phyloP scores from a whole-genome alignment of 2,329 filamentous ascomycete genomes.

The Aspergillus texensis region DNA sequence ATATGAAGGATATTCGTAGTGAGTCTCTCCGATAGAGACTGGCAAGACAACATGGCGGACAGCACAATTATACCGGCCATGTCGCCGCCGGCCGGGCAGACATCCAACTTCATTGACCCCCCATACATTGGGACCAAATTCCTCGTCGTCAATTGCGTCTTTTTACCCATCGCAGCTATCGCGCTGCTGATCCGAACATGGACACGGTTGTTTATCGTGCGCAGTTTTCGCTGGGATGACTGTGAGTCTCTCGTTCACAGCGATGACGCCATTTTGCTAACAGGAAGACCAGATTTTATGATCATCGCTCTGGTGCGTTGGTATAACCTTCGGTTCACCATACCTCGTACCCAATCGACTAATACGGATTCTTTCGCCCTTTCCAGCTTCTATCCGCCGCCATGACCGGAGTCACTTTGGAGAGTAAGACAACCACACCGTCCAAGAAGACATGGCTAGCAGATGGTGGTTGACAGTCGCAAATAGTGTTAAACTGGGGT shows the following conservation, averaged over 20 bases:
- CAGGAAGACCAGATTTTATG: constrained; percentile 25
- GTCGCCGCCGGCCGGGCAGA: constrained; percentile 27
- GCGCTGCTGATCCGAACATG: constrained; percentile 26
- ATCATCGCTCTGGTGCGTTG: constrained; percentile 23
- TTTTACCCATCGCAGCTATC: constrained; percentile 27
- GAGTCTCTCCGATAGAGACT: constrained; percentile 4
- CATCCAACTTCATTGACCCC: constrained; percentile 32
- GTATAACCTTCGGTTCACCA: neutral
- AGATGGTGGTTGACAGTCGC: neutral
- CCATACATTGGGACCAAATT: constrained; percentile 24
- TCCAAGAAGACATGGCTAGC: neutral
- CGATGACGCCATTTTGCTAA: constrained; percentile 1
- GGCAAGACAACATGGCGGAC: constrained; percentile 16
- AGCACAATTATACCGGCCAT: constrained; percentile 25
- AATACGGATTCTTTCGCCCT: neutral
- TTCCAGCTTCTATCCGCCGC: constrained; percentile 24
- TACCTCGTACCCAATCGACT: neutral
- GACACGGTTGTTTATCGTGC: constrained; percentile 30
- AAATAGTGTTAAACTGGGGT: constrained; percentile 31
- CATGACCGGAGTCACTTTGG: constrained; percentile 25
- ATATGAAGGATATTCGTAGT: neutral
- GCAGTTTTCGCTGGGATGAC: constrained; percentile 30
- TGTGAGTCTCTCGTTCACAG: constrained; percentile 18
- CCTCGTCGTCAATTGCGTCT: constrained; percentile 32
- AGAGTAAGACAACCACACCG: constrained; percentile 21